These are phyloP conservation scores for Neurospora tetrasperma DNA, from an alignment of 495 filamentous ascomycete genomes.

Conservation along the genomic window DNA sequence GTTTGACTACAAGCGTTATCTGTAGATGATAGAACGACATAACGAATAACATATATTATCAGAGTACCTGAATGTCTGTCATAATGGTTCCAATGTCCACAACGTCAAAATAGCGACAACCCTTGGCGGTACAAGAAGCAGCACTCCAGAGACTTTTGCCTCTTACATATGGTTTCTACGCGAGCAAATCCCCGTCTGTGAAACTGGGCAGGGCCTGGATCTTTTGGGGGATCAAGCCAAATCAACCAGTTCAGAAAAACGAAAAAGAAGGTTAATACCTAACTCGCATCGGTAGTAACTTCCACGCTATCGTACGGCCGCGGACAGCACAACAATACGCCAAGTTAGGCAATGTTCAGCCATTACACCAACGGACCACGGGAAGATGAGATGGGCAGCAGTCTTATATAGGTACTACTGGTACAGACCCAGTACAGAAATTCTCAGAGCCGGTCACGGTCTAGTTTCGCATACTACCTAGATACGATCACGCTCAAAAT, in stretches of 20 bases:
- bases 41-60: not conserved
- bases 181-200: not conserved
- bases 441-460: not conserved
- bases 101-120: no score
- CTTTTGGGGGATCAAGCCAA: not conserved
- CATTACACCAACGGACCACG: not conserved
- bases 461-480: not conserved
- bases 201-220: not conserved
- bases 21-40: not conserved
- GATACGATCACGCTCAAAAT: not conserved
- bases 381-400: not conserved
- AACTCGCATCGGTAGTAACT: not conserved
- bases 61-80: not conserved
- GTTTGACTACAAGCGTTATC: not conserved
- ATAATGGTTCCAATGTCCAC: no score
- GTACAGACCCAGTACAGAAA: no score
- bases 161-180: not conserved
- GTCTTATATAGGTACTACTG: no score
- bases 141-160: not conserved
- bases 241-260: no score
- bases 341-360: not conserved
- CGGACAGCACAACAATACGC: not conserved
- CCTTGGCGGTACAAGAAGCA: no score
- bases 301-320: not conserved
- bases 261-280: not conserved